Evolutionary conservation across 257 asterid genomes (phyloP).

Genomic region (Gardenia jasminoides): DNA sequence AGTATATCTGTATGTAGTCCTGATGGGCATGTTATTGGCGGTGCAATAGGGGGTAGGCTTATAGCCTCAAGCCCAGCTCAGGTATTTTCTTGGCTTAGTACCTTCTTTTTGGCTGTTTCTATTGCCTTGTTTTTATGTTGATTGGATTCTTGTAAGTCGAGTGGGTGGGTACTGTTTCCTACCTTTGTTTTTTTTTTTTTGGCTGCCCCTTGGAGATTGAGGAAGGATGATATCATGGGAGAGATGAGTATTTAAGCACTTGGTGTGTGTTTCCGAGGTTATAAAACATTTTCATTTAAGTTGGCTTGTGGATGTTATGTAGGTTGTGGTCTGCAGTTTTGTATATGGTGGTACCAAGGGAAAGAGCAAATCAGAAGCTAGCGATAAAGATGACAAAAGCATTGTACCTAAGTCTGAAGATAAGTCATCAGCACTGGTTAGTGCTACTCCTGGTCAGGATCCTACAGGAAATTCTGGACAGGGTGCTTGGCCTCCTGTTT

Average conservation of each 20-base stretch:
- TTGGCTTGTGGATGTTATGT: slow-evolving; percentile 8
- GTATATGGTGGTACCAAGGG: slow-evolving; percentile 65
- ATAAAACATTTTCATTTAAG: not conserved
- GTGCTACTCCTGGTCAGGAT: slow-evolving; percentile 37
- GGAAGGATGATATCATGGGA: no score
- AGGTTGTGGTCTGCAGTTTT: slow-evolving; percentile 87
- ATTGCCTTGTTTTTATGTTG: not conserved
- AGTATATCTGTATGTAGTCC: slow-evolving; percentile 67
- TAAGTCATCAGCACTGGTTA: slow-evolving; percentile 35
- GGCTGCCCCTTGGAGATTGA: not conserved
- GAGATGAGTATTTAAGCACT: not conserved
- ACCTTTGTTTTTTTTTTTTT: not conserved
- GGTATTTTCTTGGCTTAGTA: slow-evolving; percentile 27
- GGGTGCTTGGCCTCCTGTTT: slow-evolving; percentile 57
- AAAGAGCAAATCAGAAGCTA: slow-evolving; percentile 48
- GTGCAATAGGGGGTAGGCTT: slow-evolving; percentile 68
- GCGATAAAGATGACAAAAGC: slow-evolving; percentile 33
- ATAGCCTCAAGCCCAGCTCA: slow-evolving; percentile 56
- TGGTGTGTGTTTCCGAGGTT: not conserved
- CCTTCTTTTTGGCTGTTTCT: no score
- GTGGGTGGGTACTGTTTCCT: not conserved
- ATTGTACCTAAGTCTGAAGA: slow-evolving; percentile 33
- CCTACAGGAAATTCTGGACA: slow-evolving; percentile 41
- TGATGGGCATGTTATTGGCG: slow-evolving; percentile 69
- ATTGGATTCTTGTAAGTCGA: not conserved